These are phyloP conservation scores for Violaceomyces palustris DNA, from an alignment of 1,284 basidiomycete genomes.

Conservation along the genomic window DNA sequence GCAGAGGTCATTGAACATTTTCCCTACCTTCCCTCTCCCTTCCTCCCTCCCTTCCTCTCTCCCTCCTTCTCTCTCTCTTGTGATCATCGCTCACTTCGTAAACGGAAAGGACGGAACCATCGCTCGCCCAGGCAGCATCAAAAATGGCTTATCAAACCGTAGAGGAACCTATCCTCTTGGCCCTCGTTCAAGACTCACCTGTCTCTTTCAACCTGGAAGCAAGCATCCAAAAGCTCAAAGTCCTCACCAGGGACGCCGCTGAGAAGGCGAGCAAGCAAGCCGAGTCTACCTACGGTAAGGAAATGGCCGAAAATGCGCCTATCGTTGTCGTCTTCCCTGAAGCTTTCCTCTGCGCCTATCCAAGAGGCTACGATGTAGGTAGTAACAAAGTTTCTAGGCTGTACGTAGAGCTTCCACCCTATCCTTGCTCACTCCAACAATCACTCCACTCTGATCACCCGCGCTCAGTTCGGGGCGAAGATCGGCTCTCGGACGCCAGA, in stretches of 20 bases:
- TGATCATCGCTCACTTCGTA: too few species aligned
- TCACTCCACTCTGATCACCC: too few species aligned
- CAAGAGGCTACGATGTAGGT: slow-evolving; percentile 49
- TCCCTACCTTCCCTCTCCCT: too few species aligned
- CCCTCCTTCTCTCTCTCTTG: too few species aligned
- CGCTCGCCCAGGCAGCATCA: too few species aligned
- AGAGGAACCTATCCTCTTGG: slow-evolving; percentile 23
- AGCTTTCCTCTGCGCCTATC: slow-evolving; percentile 58
- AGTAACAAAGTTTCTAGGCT: too few species aligned
- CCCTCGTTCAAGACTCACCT: slow-evolving; percentile 29
- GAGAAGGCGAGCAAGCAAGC: slow-evolving; percentile 13
- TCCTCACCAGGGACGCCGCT: slow-evolving; percentile 19
- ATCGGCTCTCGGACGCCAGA: slow-evolving; percentile 26
- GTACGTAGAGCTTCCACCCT: too few species aligned
- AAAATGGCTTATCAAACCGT: too few species aligned
- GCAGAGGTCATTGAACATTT: too few species aligned
- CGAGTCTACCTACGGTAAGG: background rate
- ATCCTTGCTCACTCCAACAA: too few species aligned
- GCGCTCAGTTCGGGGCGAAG: slow-evolving; percentile 32
- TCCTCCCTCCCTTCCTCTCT: too few species aligned
- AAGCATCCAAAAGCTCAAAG: slow-evolving; percentile 23
- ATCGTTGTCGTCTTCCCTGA: slow-evolving; percentile 66
- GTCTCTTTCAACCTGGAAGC: slow-evolving; percentile 23
- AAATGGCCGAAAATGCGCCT: background rate
- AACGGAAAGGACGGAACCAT: too few species aligned